These are phyloP conservation scores for Sordaria brevicollis DNA, from an alignment of 495 filamentous ascomycete genomes.

Conservation along the genomic window DNA sequence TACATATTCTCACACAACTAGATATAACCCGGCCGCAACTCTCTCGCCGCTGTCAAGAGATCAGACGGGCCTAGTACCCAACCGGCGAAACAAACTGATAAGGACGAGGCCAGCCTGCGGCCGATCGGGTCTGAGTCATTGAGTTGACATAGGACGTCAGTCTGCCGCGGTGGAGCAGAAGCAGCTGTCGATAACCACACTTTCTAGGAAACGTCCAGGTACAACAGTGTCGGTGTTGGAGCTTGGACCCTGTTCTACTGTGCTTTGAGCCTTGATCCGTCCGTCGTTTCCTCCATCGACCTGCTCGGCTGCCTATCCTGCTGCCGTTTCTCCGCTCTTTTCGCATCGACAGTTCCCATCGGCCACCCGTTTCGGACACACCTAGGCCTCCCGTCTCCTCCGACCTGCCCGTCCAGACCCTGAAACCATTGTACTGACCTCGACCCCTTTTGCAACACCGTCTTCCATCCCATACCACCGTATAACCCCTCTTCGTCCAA, in stretches of 20 bases:
- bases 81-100: not conserved
- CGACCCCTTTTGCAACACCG: not conserved
- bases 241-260: not conserved
- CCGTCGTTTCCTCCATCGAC: not conserved
- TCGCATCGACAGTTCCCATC: not conserved
- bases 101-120: constrained; percentile 4
- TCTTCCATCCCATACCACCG: not conserved
- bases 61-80: not conserved
- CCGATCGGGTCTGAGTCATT: constrained; percentile 29
- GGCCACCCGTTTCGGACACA: not conserved
- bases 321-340: not conserved
- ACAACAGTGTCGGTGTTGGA: not conserved
- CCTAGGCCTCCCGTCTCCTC: not conserved
- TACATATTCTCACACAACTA: not conserved
- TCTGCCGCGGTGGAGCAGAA: constrained; percentile 17
- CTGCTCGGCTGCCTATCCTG: not conserved
- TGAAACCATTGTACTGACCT: not conserved
- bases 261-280: not conserved
- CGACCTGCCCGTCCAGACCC: not conserved
- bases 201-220: not conserved
- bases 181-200: not conserved
- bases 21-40: constrained; percentile 1
- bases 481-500: not conserved
- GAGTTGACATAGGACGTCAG: constrained; percentile 28
- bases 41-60: not conserved